A percentile compares a stretch with the other conserved stretches of the same genome.
Evolutionary conservation across 106 monocot species (phyloP).

Genomic region (Dendrobium nobile): DNA sequence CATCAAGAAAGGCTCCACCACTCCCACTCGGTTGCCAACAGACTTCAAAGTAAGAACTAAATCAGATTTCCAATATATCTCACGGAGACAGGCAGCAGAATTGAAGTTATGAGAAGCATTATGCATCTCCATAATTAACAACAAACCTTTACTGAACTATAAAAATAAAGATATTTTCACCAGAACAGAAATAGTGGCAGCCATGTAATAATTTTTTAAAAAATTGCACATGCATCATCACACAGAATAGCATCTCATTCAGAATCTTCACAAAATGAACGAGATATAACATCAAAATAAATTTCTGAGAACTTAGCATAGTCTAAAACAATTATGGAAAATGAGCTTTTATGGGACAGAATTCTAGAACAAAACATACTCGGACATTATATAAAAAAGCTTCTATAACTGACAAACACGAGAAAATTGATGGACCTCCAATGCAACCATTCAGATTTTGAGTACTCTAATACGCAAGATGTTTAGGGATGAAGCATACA

Average conservation of each 20-base stretch:
- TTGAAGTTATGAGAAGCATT: slow-evolving; percentile 1
- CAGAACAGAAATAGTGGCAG: neutral
- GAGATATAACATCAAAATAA: neutral
- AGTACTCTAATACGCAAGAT: neutral
- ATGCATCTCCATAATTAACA: neutral
- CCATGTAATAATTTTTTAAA: neutral
- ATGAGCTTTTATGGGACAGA: neutral
- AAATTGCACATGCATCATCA: neutral
- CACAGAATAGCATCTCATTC: neutral
- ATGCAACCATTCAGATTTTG: neutral
- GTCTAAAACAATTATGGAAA: neutral
- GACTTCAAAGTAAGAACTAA: slow-evolving; percentile 46
- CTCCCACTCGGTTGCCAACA: slow-evolving; percentile 91
- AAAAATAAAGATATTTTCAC: neutral
- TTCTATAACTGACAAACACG: neutral
- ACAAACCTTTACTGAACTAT: neutral
- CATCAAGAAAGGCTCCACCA: slow-evolving; percentile 91
- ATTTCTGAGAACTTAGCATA: neutral
- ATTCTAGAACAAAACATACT: neutral
- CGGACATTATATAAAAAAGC: neutral
- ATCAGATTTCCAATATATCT: neutral
- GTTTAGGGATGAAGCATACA: neutral
- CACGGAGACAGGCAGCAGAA: neutral
- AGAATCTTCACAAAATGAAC: neutral
- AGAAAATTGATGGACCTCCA: neutral